Percentiles rank a stretch among this genome's conserved stretches.
phyloP scores from a whole-genome alignment of 2,329 filamentous ascomycete species.

The Claviceps quebecensis region DNA sequence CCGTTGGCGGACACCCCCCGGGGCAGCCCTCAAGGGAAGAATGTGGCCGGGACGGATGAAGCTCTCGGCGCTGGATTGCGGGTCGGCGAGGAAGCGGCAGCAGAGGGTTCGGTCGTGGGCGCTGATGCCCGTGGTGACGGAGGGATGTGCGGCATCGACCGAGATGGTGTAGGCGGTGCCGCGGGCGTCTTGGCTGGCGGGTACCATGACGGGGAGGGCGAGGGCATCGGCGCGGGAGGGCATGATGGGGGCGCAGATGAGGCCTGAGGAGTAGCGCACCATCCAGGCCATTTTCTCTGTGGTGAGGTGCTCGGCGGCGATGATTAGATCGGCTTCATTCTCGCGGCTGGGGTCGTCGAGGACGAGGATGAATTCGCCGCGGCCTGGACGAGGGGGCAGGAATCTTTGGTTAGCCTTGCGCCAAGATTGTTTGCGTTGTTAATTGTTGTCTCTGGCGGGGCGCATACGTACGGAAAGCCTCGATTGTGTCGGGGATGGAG shows the following conservation, averaged over 20 bases:
- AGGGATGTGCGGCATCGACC: slow-evolving; percentile 61
- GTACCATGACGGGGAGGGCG: slow-evolving; percentile 80
- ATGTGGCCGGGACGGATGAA: slow-evolving; percentile 84
- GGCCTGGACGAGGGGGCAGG: slow-evolving; percentile 30
- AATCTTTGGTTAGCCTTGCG: background rate
- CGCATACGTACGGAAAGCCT: slow-evolving; percentile 44
- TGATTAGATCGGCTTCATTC: slow-evolving; percentile 97
- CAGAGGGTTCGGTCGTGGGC: slow-evolving; percentile 77
- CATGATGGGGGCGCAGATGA: slow-evolving; percentile 78
- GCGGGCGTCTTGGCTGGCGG: slow-evolving; percentile 61
- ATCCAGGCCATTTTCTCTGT: slow-evolving; percentile 91
- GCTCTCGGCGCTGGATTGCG: slow-evolving; percentile 36
- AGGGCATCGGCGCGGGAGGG: slow-evolving; percentile 55
- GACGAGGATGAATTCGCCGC: slow-evolving; percentile 88
- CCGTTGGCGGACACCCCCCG: slow-evolving; percentile 68
- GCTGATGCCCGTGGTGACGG: slow-evolving; percentile 77
- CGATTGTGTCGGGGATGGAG: slow-evolving; percentile 49
- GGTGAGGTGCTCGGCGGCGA: slow-evolving; percentile 74
- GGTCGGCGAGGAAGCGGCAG: slow-evolving; percentile 63
- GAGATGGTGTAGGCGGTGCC: slow-evolving; percentile 88
- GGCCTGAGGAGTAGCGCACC: slow-evolving; percentile 78
- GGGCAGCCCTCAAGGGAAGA: slow-evolving; percentile 64
- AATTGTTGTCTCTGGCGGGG: background rate
- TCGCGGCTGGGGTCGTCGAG: slow-evolving; percentile 87
- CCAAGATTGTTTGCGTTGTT: too few species aligned